Percentiles rank a stretch among this genome's conserved stretches.
These are phyloP conservation scores for Scheffersomyces segobiensis DNA, from an alignment of 1,139 yeast species.

Conservation along the genomic window DNA sequence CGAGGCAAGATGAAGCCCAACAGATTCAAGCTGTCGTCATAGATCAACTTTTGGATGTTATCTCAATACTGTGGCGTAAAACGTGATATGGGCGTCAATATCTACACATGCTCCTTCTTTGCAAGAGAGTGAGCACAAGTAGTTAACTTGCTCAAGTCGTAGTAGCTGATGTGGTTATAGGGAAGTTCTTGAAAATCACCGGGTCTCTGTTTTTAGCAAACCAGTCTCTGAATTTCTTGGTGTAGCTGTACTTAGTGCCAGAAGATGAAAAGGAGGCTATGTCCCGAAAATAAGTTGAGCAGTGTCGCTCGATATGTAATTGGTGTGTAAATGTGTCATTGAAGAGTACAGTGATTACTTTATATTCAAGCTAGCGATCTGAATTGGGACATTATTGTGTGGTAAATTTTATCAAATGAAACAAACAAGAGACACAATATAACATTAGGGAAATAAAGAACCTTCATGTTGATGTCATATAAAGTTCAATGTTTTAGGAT, in stretches of 20 bases:
- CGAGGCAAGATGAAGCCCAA: conserved; percentile 91
- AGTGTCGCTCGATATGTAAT: not conserved
- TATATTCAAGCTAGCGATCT: no score
- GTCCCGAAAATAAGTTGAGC: conserved; percentile 31
- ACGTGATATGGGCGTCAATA: conserved; percentile 84
- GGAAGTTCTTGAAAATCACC: conserved; percentile 59
- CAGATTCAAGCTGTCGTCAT: conserved; percentile 83
- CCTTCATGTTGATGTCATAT: no score
- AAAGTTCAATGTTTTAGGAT: no score
- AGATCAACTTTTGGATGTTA: conserved; percentile 68
- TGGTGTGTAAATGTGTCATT: no score
- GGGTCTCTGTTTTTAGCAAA: conserved; percentile 44
- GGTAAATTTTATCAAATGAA: no score
- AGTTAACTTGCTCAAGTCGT: conserved; percentile 74
- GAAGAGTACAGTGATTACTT: no score
- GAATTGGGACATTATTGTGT: no score
- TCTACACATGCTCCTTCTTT: conserved; percentile 78
- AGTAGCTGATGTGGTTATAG: conserved; percentile 81
- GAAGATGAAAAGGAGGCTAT: conserved; percentile 20
- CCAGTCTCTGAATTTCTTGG: conserved; percentile 49
- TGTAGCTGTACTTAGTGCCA: conserved; percentile 50
- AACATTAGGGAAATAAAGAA: no score
- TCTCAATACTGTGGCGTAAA: conserved; percentile 88
- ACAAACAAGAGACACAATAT: no score
- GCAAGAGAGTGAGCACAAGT: conserved; percentile 68